Evolutionary conservation across 2,329 filamentous ascomycete species (phyloP).

Genomic region (Pseudopyricularia cyperi): DNA sequence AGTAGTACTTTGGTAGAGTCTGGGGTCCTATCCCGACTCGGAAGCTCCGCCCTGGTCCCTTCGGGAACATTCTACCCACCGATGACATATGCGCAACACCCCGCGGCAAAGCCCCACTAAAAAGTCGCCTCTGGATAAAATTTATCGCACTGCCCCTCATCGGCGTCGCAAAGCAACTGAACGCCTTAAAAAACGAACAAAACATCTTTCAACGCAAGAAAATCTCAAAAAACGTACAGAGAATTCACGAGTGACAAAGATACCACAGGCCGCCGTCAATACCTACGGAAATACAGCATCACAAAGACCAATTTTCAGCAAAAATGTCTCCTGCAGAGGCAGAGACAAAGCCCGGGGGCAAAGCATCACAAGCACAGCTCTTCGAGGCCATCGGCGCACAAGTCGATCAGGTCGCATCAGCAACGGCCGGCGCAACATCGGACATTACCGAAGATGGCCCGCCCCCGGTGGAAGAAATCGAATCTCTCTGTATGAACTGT

Average conservation of each 20-base stretch:
- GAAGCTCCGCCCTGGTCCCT: constrained; percentile 1
- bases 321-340: constrained; percentile 19
- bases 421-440: constrained; percentile 14
- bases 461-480: constrained; percentile 52
- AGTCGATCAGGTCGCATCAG: constrained; percentile 33
- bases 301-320: background rate
- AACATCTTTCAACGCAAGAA: background rate
- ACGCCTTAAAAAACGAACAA: background rate
- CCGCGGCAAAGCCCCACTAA: background rate
- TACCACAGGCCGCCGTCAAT: background rate
- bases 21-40: background rate
- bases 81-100: constrained; percentile 17
- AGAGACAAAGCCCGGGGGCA: constrained; percentile 12
- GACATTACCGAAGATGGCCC: constrained; percentile 29
- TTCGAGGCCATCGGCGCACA: constrained; percentile 52
- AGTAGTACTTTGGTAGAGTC: no score
- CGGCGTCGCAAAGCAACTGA: background rate
- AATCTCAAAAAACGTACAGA: background rate
- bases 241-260: background rate
- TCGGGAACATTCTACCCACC: constrained; percentile 10
- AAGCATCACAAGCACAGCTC: constrained; percentile 31
- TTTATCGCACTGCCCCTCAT: background rate
- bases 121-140: background rate
- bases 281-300: background rate
- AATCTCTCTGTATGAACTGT: constrained; percentile 81